Conservation (phyloP, 805 yeast species). For the Kodamaea restingae region DNA sequence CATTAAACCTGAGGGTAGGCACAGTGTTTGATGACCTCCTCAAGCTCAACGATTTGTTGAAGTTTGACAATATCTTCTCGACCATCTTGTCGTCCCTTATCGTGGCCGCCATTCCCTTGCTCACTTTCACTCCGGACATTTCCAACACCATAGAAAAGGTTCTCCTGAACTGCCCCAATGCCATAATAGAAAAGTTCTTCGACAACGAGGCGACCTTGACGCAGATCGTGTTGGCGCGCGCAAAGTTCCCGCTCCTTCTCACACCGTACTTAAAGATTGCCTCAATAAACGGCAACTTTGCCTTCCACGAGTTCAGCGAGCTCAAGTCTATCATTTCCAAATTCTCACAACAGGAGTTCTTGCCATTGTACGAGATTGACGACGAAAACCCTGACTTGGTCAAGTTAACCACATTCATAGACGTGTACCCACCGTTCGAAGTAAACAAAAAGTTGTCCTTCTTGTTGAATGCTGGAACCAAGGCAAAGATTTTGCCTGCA, state of each 20-base stretch:
- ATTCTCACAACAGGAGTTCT: slow-evolving; percentile 37
- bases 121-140: slow-evolving; percentile 44
- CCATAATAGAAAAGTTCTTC: slow-evolving; percentile 44
- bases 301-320: slow-evolving; percentile 55
- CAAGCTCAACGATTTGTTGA: slow-evolving; percentile 38
- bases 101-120: slow-evolving; percentile 45
- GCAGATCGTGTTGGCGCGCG: slow-evolving; percentile 51
- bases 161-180: slow-evolving; percentile 42
- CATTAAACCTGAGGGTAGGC: slow-evolving; percentile 34
- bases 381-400: slow-evolving; percentile 52
- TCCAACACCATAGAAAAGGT: slow-evolving; percentile 41
- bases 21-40: slow-evolving; percentile 46
- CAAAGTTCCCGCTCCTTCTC: slow-evolving; percentile 70
- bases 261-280: slow-evolving; percentile 58
- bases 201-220: slow-evolving; percentile 40
- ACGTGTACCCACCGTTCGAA: slow-evolving; percentile 57
- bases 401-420: slow-evolving; percentile 43
- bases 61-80: slow-evolving; percentile 48
- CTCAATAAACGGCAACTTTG: slow-evolving; percentile 62
- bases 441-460: slow-evolving; percentile 43
- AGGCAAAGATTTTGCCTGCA: slow-evolving; percentile 65
- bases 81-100: slow-evolving; percentile 47
- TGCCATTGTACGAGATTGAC: slow-evolving; percentile 42
- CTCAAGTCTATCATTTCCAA: slow-evolving; percentile 60
- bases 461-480: slow-evolving; percentile 48